Conservation (phyloP, 2,329 filamentous ascomycete genomes). For the Neocucurbitaria cava region DNA sequence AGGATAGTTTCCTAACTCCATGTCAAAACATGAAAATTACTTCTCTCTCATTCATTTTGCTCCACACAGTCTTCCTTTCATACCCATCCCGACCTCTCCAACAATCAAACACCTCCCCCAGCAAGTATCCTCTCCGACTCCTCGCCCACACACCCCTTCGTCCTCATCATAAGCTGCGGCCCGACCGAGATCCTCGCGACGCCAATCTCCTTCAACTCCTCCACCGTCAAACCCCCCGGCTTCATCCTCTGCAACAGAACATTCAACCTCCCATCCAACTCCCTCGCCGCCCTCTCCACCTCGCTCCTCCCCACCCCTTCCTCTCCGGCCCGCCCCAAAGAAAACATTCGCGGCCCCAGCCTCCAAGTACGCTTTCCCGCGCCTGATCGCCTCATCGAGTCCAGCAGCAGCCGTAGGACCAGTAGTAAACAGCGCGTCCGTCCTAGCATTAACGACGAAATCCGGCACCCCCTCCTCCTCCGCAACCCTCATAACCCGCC, state of each 20-base stretch:
- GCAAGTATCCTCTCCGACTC: conserved; percentile 28
- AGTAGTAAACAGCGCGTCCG: conserved; percentile 61
- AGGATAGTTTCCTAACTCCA: too few relatives aligned
- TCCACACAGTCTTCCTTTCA: too few relatives aligned
- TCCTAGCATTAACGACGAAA: conserved; percentile 60
- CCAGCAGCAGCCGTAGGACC: too few relatives aligned
- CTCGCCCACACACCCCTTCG: conserved; percentile 11
- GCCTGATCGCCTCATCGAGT: conserved; percentile 60
- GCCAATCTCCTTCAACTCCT: conserved; percentile 37
- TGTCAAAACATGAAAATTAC: too few relatives aligned
- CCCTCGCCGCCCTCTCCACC: conserved; percentile 26
- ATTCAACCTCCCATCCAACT: conserved; percentile 37
- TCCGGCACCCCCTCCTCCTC: conserved; percentile 55
- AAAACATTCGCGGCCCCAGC: conserved; percentile 67
- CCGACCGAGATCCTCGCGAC: conserved; percentile 43
- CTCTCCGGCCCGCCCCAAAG: conserved; percentile 61
- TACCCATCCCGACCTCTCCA: too few relatives aligned
- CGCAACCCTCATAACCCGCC: conserved; percentile 53
- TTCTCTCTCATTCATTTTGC: too few relatives aligned
- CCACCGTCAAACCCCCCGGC: conserved; percentile 28
- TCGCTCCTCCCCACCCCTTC: conserved; percentile 42
- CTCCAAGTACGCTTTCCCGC: conserved; percentile 64
- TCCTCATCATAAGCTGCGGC: conserved; percentile 36
- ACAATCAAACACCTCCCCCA: conserved; percentile 12
- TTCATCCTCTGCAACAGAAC: conserved; percentile 27